These are phyloP conservation scores for Candida neerlandica DNA, from an alignment of 1,139 yeast genomes.

Conservation along the genomic window DNA sequence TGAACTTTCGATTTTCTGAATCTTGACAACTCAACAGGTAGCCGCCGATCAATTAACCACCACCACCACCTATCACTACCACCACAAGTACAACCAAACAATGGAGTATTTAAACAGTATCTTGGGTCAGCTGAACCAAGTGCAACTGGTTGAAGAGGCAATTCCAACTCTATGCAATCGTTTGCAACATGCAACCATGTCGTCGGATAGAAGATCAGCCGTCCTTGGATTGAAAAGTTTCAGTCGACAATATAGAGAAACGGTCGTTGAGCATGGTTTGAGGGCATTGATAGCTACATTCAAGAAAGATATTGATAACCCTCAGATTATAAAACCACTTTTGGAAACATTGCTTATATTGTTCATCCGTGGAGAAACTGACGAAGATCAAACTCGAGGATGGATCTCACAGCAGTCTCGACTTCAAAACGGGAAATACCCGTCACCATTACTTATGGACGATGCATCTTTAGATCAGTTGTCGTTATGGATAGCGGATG, in stretches of 20 bases:
- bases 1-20: neutral
- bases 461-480: constrained; percentile 75
- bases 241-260: constrained; percentile 84
- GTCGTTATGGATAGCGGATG: constrained; percentile 95
- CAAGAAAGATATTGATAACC: constrained; percentile 66
- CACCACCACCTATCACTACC: neutral
- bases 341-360: constrained; percentile 83
- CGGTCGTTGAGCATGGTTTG: constrained; percentile 87
- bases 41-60: neutral
- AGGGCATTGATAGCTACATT: constrained; percentile 73
- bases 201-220: constrained; percentile 90
- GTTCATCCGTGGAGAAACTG: constrained; percentile 68
- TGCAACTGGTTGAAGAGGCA: constrained; percentile 75
- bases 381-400: constrained; percentile 59
- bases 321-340: constrained; percentile 76
- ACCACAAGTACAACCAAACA: neutral
- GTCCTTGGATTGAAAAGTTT: constrained; percentile 88
- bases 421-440: constrained; percentile 77
- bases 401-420: constrained; percentile 81
- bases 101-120: constrained; percentile 48
- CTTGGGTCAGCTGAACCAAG: constrained; percentile 42
- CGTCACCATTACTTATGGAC: constrained; percentile 72
- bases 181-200: constrained; percentile 75
- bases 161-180: constrained; percentile 89
- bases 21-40: constrained; percentile 3